Conservation (phyloP, 306 rosid species). For the Vigna angularis region DNA sequence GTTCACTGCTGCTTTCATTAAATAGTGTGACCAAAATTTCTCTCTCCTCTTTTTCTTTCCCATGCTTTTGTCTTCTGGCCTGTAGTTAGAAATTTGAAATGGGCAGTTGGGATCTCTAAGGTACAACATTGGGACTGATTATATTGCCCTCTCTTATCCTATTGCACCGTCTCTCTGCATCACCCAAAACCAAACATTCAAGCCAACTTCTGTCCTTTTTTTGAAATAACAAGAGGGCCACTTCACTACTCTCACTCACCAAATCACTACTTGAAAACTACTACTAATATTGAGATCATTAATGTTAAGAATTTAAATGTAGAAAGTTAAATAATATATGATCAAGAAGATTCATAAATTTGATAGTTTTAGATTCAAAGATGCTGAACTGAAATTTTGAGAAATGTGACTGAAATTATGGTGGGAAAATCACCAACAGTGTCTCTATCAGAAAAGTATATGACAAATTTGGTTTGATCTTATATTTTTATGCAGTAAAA, state of each 20-base stretch:
- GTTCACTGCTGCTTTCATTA: constrained; percentile 44
- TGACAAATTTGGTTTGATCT: too few relatives aligned
- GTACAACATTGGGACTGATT: constrained; percentile 37
- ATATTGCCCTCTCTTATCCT: neutral
- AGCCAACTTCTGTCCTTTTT: neutral
- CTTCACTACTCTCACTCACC: neutral
- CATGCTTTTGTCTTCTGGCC: constrained; percentile 43
- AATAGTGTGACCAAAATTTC: constrained; percentile 40
- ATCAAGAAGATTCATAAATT: too few relatives aligned
- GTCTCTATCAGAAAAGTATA: neutral
- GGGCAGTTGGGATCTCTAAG: constrained; percentile 35
- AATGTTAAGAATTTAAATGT: too few relatives aligned
- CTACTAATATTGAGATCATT: too few relatives aligned
- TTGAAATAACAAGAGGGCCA: neutral
- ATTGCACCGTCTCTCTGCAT: neutral
- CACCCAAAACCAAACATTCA: neutral
- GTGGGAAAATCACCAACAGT: neutral
- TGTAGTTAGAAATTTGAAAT: constrained; percentile 43
- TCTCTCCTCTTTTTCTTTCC: constrained; percentile 10
- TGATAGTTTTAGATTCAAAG: too few relatives aligned
- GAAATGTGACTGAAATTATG: neutral
- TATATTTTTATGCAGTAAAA: neutral
- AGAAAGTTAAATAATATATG: too few relatives aligned
- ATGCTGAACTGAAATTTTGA: too few relatives aligned
- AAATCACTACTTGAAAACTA: neutral